These are phyloP conservation scores for Chaetomium cochliodes DNA, from an alignment of 495 filamentous ascomycete species.

Conservation along the genomic window DNA sequence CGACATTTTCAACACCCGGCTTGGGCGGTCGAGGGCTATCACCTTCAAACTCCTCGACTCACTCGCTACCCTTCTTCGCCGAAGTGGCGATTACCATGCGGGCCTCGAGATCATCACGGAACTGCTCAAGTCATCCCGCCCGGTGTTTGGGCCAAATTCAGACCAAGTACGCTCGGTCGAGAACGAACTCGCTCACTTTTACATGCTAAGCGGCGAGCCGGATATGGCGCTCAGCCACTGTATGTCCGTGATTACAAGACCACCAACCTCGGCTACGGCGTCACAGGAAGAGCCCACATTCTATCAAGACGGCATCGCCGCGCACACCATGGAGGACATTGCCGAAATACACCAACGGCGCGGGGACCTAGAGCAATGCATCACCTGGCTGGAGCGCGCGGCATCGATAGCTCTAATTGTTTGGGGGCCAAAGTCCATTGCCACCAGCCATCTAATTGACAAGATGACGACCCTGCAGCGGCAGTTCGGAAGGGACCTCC, in stretches of 20 bases:
- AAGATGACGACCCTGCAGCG: constrained; percentile 35
- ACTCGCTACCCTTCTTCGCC: constrained; percentile 36
- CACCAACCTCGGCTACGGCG: constrained; percentile 2
- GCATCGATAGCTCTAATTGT: constrained; percentile 29
- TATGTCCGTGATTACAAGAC: constrained; percentile 33
- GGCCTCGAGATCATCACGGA: constrained; percentile 34
- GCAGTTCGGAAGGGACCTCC: constrained; percentile 30
- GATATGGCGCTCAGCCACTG: constrained; percentile 33
- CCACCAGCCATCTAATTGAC: constrained; percentile 35
- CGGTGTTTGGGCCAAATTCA: constrained; percentile 31
- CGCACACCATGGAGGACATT: constrained; percentile 38
- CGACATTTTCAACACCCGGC: constrained; percentile 35
- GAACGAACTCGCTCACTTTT: constrained; percentile 37
- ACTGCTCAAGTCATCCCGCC: constrained; percentile 30
- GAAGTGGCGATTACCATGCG: constrained; percentile 34
- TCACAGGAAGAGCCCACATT: constrained; percentile 19
- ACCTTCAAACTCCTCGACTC: constrained; percentile 38
- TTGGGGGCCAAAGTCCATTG: constrained; percentile 32
- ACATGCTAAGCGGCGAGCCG: constrained; percentile 31
- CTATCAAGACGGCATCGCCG: constrained; percentile 35
- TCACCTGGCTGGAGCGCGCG: constrained; percentile 35
- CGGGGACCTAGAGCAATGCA: constrained; percentile 31
- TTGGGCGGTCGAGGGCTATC: constrained; percentile 33
- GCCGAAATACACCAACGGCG: constrained; percentile 35
- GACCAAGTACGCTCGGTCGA: constrained; percentile 33